Evolutionary conservation across 305 asterid genomes (phyloP), one percentile per base, ranked within the genome.

Genomic region (Ilex paraguariensis): DNA sequence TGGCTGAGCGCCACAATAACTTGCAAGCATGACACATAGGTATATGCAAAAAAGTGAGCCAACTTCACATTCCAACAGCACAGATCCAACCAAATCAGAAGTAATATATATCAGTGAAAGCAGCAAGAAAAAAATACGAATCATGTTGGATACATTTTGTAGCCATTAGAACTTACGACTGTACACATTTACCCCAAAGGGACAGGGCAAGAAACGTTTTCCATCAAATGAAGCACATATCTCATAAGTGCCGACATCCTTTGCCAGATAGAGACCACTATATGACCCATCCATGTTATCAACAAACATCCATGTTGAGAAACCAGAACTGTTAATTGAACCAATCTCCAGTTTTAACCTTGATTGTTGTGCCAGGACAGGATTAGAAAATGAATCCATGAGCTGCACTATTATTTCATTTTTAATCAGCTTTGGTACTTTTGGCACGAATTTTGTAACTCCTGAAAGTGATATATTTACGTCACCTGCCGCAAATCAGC

Each of bases 181-280:
- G 61, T 81, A 80, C 60, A 80, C 96, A 65, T 73, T 44, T 68
- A 87, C 81, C 15, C 90, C 93, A 61, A 92, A 68, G 32, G 98
- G 98, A 60, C 97, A 85, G 7, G 95, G 94, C 33, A 56, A 30
- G 77, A 92, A 76, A 51, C 57, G 86, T 28, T 77, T 49, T 67
- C 82, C 94, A 16, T 79, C 77, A 61, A 68, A 87, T 5, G 88
- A 78, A 66, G 87, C 84, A 58, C 97, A 92, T 39, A 92, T 70
- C 77, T 90, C 96, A 61, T 82, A 92, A 5, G 81, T 77, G 14
- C 96, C 96, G 12, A 81, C 73, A 36, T 85, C 97, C 64, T 84
- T 81, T 39, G 82, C 94, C 73, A 80, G 30, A 73, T 81, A 92
- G 51, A 64, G 66, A 51, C 70, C 85, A 11, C 76, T 78, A 66